phyloP scores from a whole-genome alignment of 768 basidiomycete species.

The Tephrocybe sp. region DNA sequence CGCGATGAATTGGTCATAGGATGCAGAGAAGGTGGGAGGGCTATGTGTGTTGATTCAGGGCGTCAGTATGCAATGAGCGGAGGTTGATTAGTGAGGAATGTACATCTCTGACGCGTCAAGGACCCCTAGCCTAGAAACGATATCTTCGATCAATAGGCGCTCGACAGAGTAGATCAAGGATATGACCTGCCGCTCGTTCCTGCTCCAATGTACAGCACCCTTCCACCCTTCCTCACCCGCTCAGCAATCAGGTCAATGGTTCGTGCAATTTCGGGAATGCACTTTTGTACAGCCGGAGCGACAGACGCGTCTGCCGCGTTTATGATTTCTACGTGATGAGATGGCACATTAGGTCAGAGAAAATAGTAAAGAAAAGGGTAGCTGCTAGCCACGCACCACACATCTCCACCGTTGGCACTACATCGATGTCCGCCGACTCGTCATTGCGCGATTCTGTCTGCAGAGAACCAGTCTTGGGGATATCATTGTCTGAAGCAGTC shows the following conservation, averaged over 20 bases:
- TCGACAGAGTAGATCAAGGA: neutral
- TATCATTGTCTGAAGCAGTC: too few relatives aligned
- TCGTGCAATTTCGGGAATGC: conserved; percentile 27
- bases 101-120: conserved; percentile 32
- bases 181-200: conserved; percentile 34
- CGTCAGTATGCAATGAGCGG: neutral
- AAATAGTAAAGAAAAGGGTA: neutral
- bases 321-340: conserved; percentile 25
- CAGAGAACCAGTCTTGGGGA: conserved; percentile 18
- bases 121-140: conserved; percentile 27
- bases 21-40: conserved; percentile 27
- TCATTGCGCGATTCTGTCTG: conserved; percentile 29
- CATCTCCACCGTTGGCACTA: conserved; percentile 28
- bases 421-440: conserved; percentile 26
- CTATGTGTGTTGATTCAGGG: conserved; percentile 8
- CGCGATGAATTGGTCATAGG: conserved; percentile 24
- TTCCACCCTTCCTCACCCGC: conserved; percentile 26
- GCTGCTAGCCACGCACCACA: conserved; percentile 26
- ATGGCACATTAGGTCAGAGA: neutral
- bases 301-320: conserved; percentile 28
- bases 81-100: neutral
- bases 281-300: conserved; percentile 26
- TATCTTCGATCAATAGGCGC: neutral
- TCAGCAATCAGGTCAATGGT: conserved; percentile 29
- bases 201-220: conserved; percentile 35